Evolutionary conservation across 768 basidiomycete species (phyloP).

Genomic region (Podaxis mareebaensis): DNA sequence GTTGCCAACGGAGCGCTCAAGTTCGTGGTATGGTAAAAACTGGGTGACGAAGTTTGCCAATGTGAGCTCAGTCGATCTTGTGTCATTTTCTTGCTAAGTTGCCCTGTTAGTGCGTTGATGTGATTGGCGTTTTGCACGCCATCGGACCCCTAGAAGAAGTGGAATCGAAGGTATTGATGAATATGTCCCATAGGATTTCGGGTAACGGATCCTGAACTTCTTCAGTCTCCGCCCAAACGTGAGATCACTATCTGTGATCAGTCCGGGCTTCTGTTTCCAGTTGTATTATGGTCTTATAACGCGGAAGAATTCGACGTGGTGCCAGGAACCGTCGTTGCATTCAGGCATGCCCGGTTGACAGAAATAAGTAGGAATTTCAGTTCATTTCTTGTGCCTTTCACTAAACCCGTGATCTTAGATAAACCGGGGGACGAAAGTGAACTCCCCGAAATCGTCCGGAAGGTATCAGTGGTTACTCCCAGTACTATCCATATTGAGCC

Average conservation of each 20-base stretch:
- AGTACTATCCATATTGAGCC: slow-evolving; percentile 13
- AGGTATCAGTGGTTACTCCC: not conserved
- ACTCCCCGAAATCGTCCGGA: not conserved
- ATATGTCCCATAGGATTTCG: not conserved
- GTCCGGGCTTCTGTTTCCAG: not conserved
- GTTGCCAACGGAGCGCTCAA: not conserved
- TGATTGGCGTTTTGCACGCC: not conserved
- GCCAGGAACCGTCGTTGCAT: not conserved
- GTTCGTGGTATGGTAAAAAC: not conserved
- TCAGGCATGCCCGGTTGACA: not conserved
- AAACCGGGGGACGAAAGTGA: not conserved
- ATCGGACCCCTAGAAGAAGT: not conserved
- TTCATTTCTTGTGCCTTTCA: not conserved
- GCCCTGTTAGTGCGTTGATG: not conserved
- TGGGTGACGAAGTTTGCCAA: not conserved
- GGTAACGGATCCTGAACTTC: not conserved
- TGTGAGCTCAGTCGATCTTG: not conserved
- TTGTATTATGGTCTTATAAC: not conserved
- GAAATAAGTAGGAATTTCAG: not conserved
- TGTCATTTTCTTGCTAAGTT: not conserved
- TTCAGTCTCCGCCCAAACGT: not conserved
- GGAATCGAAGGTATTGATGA: not conserved
- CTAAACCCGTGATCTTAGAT: not conserved
- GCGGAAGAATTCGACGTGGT: slow-evolving; percentile 1
- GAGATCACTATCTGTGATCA: not conserved